Evolutionary conservation across 139 green algal genomes (phyloP).

Genomic region (Ulvella scutata): DNA sequence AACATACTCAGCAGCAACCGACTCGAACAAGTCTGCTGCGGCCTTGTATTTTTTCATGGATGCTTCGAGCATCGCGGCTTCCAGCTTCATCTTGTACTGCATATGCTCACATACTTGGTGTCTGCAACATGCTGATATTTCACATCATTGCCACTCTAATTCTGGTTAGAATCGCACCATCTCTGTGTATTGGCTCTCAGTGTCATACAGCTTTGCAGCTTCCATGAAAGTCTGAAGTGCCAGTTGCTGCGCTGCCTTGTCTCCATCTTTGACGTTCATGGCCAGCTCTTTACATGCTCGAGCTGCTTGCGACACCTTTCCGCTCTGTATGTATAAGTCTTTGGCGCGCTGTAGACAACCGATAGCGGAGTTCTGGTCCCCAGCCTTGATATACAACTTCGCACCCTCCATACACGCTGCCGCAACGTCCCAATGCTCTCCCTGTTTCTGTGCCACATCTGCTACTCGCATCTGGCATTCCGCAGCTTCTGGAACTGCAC

Average conservation of each 20-base stretch:
- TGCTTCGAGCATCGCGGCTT: not conserved
- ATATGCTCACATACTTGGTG: not conserved
- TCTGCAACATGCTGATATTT: not conserved
- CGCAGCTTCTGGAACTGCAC: not conserved
- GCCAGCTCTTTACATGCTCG: not conserved
- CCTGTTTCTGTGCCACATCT: not conserved
- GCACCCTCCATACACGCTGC: not conserved
- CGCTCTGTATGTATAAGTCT: not conserved
- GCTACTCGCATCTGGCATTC: not conserved
- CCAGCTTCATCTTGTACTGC: slow-evolving; percentile 2
- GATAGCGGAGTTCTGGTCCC: not conserved
- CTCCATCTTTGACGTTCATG: not conserved
- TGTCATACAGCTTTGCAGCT: not conserved
- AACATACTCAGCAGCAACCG: not conserved
- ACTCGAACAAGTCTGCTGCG: not conserved
- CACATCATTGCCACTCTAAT: not conserved
- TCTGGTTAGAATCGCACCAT: not conserved
- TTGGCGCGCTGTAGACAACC: not conserved
- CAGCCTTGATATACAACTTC: not conserved
- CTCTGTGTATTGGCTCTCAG: slow-evolving; percentile 1
- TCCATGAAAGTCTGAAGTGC: not conserved
- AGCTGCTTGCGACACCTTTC: not conserved
- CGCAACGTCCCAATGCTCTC: not conserved
- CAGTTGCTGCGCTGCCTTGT: not conserved
- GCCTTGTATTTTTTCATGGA: not conserved